Conservation (phyloP, 208 protist genomes). For the Wallacemonas collosoma region DNA sequence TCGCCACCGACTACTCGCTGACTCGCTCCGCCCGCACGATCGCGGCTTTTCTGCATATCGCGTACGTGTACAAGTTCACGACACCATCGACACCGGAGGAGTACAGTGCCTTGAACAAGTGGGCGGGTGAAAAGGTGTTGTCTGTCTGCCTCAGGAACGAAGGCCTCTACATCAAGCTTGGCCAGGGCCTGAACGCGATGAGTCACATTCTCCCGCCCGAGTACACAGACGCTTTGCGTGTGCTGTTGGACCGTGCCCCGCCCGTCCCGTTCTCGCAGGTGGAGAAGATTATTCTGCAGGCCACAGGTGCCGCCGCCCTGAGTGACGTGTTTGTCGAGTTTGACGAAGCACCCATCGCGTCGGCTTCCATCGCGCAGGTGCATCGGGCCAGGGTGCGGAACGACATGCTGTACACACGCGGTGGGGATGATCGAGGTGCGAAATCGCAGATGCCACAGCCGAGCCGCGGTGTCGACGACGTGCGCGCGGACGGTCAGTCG, state of each 20-base stretch:
- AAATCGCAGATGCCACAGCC: neutral
- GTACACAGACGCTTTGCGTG: constrained; percentile 74
- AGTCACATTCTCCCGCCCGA: constrained; percentile 86
- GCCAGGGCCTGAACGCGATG: constrained; percentile 84
- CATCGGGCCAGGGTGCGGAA: constrained; percentile 68
- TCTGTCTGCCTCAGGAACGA: constrained; percentile 78
- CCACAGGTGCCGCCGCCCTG: constrained; percentile 50
- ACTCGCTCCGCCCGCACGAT: constrained; percentile 68
- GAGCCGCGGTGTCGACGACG: neutral
- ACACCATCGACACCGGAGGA: constrained; percentile 61
- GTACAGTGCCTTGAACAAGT: constrained; percentile 50
- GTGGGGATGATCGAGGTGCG: too few relatives aligned
- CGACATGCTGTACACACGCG: constrained; percentile 14
- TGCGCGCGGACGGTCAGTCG: neutral
- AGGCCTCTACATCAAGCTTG: constrained; percentile 90
- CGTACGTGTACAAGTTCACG: constrained; percentile 67
- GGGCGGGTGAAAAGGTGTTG: constrained; percentile 47
- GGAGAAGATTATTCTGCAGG: constrained; percentile 50
- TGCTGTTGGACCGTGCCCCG: constrained; percentile 75
- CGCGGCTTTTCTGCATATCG: constrained; percentile 33
- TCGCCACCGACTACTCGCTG: constrained; percentile 57
- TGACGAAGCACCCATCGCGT: constrained; percentile 88
- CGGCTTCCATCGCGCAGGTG: constrained; percentile 96
- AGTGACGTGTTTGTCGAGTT: constrained; percentile 89
- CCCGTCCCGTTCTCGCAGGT: constrained; percentile 53